Evolutionary conservation across 192 early-diverging fungal genomes (phyloP), one percentile per base, ranked within the genome.

Genomic region (Thamnidium elegans): DNA sequence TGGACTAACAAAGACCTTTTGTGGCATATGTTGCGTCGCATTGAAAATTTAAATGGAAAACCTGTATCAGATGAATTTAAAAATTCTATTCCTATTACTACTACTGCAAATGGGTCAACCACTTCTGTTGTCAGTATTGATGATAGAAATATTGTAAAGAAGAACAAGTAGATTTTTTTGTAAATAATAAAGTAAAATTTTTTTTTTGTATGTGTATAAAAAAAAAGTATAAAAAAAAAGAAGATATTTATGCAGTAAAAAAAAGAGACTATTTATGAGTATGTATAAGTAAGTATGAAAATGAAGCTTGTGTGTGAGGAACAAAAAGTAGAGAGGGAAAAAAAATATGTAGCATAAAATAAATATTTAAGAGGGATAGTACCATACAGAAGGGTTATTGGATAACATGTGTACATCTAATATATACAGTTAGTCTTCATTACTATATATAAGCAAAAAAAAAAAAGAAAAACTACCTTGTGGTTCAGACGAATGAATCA

Each of bases 1-100:
- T 83, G 81, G 81, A 79, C 74, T 13, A 83, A 77, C 53, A 80
- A 78, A 69, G 79, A 83, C 58, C 32, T 76, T 9, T 13, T 71
- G 7, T 76, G 74, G 74, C 74, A 76, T 50, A 71, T 76, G 11
- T 51, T 76, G 19, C 39, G 74, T 34, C 53, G 62, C n/a, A 17
- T 76, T 17, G 74, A 76, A 50, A 56, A 56, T 48, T 50, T 73
- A 10, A 56, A 70, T 43, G 54, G 15, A 48, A 14, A 17, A 19
- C 8, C 17, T 6, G 13, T 13, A 48, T 5, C 13, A 5, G 17
- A 48, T 19, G 17, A 48, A 48, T 17, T 14, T 48, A 48, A 48
- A 17, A 48, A 48, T 48, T 1, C 3, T 3, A 48, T 1, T 48
- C 46, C 46, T 14, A 19, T 15, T 19, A 48, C 15, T 48, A 17